phyloP scores from a whole-genome alignment of 805 yeast species.

The Myxozyma monticola region DNA sequence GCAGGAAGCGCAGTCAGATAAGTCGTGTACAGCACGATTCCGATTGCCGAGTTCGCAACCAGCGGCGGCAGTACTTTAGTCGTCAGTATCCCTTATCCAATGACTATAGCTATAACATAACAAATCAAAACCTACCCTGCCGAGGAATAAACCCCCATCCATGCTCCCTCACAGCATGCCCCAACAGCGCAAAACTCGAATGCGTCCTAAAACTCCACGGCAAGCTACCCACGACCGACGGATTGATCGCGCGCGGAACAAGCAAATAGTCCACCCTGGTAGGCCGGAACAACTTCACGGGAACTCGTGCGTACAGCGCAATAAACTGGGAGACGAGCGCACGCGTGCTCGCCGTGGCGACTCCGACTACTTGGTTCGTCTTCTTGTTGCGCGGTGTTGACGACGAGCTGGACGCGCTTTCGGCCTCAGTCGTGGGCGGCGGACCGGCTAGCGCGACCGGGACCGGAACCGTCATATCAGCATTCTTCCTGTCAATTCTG shows the following conservation, averaged over 20 bases:
- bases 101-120: neutral
- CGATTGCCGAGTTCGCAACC: conserved; percentile 85
- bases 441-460: no score
- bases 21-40: conserved; percentile 79
- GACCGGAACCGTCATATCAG: no score
- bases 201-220: conserved; percentile 59
- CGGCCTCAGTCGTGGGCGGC: no score
- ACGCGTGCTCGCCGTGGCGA: conserved; percentile 81
- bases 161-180: conserved; percentile 66
- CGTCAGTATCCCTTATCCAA: neutral
- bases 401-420: no score
- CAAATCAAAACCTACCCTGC: conserved; percentile 41
- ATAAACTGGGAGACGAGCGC: conserved; percentile 72
- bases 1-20: conserved; percentile 52
- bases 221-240: conserved; percentile 33
- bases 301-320: conserved; percentile 74
- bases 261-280: conserved; percentile 79
- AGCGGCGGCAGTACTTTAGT: conserved; percentile 73
- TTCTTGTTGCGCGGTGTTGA: neutral
- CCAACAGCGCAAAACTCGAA: conserved; percentile 72
- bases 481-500: no score
- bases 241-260: conserved; percentile 41
- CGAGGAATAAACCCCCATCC: conserved; percentile 90
- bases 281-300: conserved; percentile 84
- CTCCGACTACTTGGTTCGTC: conserved; percentile 51